phyloP scores from a whole-genome alignment of 257 asterid species.

The Solanum phureja region DNA sequence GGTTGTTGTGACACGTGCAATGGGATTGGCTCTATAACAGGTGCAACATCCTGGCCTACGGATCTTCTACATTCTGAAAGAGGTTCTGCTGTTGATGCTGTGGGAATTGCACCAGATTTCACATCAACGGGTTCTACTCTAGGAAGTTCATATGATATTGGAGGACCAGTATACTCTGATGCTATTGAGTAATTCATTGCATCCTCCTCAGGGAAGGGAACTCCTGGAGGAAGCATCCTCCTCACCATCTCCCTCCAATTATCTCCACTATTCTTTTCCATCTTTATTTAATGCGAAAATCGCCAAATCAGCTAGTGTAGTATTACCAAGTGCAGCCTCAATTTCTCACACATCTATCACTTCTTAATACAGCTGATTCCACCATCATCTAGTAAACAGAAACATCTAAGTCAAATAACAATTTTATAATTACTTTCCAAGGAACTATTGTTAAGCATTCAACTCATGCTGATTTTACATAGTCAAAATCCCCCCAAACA shows the following conservation, averaged over 20 bases:
- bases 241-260: conserved; percentile 53
- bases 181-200: conserved; percentile 55
- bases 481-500: not conserved
- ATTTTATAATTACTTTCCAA: not conserved
- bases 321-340: not conserved
- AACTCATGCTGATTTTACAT: not conserved
- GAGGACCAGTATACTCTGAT: conserved; percentile 47
- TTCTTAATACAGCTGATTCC: not conserved
- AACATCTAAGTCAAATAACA: not conserved
- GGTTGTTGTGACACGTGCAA: conserved; percentile 47
- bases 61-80: conserved; percentile 52
- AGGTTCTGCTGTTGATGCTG: conserved; percentile 38
- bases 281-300: not conserved
- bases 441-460: not conserved
- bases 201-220: conserved; percentile 47
- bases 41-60: conserved; percentile 22
- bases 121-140: conserved; percentile 35
- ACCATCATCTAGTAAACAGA: not conserved
- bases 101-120: conserved; percentile 31
- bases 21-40: conserved; percentile 58
- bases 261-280: conserved; percentile 34
- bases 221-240: conserved; percentile 62
- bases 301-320: not conserved
- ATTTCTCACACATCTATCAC: not conserved
- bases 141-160: conserved; percentile 34